These are phyloP conservation scores for Massospora cicadina DNA, from an alignment of 371 early-diverging fungal genomes.

Conservation along the genomic window DNA sequence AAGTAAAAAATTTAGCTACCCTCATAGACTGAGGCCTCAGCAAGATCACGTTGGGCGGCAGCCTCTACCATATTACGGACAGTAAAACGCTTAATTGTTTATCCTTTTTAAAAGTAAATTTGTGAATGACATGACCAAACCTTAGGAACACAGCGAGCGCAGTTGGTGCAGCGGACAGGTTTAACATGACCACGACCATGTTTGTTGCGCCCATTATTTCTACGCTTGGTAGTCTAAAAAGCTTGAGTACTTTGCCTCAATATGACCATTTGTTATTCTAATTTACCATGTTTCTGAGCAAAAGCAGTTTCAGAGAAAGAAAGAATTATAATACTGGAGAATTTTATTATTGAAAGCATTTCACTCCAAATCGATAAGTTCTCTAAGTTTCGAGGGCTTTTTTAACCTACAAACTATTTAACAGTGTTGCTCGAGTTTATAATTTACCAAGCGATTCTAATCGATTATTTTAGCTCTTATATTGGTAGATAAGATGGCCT, in stretches of 20 bases:
- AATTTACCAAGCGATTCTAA: too few species aligned
- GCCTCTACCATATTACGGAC: conserved; percentile 97
- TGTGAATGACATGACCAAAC: too few species aligned
- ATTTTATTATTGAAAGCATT: too few species aligned
- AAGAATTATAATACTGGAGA: too few species aligned
- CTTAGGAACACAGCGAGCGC: conserved; percentile 94
- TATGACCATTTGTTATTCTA: background rate
- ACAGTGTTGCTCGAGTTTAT: too few species aligned
- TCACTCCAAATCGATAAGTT: too few species aligned
- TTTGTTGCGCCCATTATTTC: conserved; percentile 98
- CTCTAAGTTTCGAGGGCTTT: too few species aligned
- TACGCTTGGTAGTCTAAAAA: conserved; percentile 78
- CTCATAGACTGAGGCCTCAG: conserved; percentile 89
- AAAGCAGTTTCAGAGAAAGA: conserved; percentile 6
- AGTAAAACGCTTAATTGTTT: conserved; percentile 97
- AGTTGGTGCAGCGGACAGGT: conserved; percentile 97
- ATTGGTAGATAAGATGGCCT: too few species aligned
- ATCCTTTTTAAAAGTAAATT: conserved; percentile 41
- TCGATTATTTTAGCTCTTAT: too few species aligned
- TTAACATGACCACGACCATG: conserved; percentile 95
- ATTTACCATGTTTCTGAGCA: background rate
- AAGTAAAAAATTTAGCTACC: conserved; percentile 19
- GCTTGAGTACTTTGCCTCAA: background rate
- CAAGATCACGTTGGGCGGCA: conserved; percentile 94
- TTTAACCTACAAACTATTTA: too few species aligned